Evolutionary conservation across 306 rosid species (phyloP), one percentile per base, ranked within the genome.

Genomic region (Acacia crassicarpa): DNA sequence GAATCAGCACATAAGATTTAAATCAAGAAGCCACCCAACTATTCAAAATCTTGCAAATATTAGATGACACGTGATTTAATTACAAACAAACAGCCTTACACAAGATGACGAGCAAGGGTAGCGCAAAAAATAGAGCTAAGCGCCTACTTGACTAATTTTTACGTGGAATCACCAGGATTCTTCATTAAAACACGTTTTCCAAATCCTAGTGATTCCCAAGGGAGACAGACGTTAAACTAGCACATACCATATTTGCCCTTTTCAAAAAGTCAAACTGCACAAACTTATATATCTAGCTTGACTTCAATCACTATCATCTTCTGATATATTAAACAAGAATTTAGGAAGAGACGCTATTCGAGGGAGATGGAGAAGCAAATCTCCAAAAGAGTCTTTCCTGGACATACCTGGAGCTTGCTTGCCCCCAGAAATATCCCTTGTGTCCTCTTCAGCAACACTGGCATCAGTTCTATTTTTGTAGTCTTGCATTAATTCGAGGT

Each of bases 351-450:
- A 94, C 13, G 97, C 86, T 5, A 94, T 90, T 51, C 97, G 86
- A 80, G 98, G 98, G 67, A 94, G 96, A 67, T 83, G 92, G 73
- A 87, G 87, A 81, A 94, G 86, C 85, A 94, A 70, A 2, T 92
- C 96, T 49, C 93, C 90, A 15, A 87, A 92, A 0, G 97, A 94
- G 76, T 92, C 98, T 78, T 88, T 94, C 87, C 98, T 90, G 0
- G 97, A 89, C 97, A 94, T 91, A 22, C 85, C 96, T 5, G 81
- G 70, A n/a, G 83, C 87, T 77, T 85, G 91, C 85, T 80, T 91
- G 73, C 86, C 84, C 32, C 81, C 72, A 74, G 81, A 73, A 62
- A 72, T 72, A 25, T 87, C 93, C 67, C 49, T 85, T 0, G 12
- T 41, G 22, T 89, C 89, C 72, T 90, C 95, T 51, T 79, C 85